Base-by-base conservation (phyloP, 179 eudicot genomes). In the Vitellaria paradoxa region DNA sequence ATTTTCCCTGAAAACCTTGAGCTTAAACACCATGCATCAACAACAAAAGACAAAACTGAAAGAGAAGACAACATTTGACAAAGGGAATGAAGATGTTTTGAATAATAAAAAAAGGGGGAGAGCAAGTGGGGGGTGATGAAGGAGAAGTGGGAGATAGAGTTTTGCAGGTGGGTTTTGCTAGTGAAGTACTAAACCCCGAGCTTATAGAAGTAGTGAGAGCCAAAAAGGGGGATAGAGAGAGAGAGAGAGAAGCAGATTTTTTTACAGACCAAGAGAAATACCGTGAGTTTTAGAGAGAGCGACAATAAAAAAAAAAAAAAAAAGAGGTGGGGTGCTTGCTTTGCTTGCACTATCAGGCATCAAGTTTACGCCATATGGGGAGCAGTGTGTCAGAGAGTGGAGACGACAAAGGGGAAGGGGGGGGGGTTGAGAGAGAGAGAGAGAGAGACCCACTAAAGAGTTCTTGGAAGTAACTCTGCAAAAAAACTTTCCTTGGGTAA, bases 261-360 rank as follows among this genome's bases (percentile, higher is more conserved):
- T 80, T 72, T 65, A 14, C 65, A 68, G 26, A 70, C 56, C 68
- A 71, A 81, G 47, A 53, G 78, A 56, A 76, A 72, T 40, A 65
- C 69, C 73, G 65, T 59, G 20, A 52, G 56, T 55, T 72, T 72
- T 61, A 40, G 68, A 76, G 66, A 40, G 40, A 50, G n/a, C n/a
- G n/a, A n/a, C n/a, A n/a, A n/a, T n/a, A n/a, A n/a, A n/a, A 50
- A 14, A 61, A 50, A 6, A 20, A 52, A 40, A 65, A 65, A 49
- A 68, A 61, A 60, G 59, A 17, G 45, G 79, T 67, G 82, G 79
- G 79, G 81, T 72, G 65, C 69, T 88, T 88, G 88, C 92, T 89
- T 89, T 87, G 90, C 92, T 89, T 89, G 87, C 87, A 89, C 83
- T 82, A 85, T 26, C 82, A 85, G 92, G 85, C 86, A 87, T 81